Evolutionary conservation across 139 green algal genomes (phyloP).

Genomic region (Choricystis sp.): DNA sequence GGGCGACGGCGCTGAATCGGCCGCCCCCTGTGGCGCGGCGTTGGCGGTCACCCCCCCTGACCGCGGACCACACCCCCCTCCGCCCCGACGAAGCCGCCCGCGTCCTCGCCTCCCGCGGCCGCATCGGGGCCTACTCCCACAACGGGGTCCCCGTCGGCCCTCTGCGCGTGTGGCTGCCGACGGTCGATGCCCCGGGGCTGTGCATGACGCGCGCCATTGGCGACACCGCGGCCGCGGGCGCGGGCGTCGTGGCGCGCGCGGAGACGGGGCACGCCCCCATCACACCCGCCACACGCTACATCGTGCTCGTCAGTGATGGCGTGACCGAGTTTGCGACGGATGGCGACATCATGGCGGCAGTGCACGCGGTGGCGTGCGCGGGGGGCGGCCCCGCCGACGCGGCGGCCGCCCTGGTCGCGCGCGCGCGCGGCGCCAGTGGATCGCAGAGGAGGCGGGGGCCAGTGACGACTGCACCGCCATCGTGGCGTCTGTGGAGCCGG

Average conservation of each 20-base stretch:
- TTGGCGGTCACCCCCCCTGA: conserved; percentile 25
- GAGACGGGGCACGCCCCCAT: conserved; percentile 11
- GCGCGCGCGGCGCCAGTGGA: conserved; percentile 9
- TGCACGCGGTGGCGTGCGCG: conserved; percentile 17
- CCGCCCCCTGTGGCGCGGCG: neutral
- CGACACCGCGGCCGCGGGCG: conserved; percentile 22
- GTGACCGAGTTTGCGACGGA: conserved; percentile 38
- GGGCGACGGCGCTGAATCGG: neutral
- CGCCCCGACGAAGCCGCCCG: conserved; percentile 21
- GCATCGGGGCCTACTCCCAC: conserved; percentile 26
- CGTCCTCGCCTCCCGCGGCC: conserved; percentile 24
- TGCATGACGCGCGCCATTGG: conserved; percentile 42
- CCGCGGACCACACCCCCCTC: conserved; percentile 31
- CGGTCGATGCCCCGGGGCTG: conserved; percentile 19
- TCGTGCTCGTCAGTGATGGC: conserved; percentile 37
- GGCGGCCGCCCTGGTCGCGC: conserved; percentile 12
- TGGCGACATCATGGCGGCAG: conserved; percentile 26
- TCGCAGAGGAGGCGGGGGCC: conserved; percentile 19
- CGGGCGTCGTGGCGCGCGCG: conserved; percentile 28
- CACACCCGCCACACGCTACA: conserved; percentile 10
- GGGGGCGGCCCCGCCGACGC: conserved; percentile 13
- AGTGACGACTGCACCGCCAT: conserved; percentile 29
- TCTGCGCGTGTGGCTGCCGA: conserved; percentile 28
- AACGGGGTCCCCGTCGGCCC: conserved; percentile 18
- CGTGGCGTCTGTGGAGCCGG: conserved; percentile 8